Conservation (phyloP, 1,284 basidiomycete genomes). For the Vanrija humicola region DNA sequence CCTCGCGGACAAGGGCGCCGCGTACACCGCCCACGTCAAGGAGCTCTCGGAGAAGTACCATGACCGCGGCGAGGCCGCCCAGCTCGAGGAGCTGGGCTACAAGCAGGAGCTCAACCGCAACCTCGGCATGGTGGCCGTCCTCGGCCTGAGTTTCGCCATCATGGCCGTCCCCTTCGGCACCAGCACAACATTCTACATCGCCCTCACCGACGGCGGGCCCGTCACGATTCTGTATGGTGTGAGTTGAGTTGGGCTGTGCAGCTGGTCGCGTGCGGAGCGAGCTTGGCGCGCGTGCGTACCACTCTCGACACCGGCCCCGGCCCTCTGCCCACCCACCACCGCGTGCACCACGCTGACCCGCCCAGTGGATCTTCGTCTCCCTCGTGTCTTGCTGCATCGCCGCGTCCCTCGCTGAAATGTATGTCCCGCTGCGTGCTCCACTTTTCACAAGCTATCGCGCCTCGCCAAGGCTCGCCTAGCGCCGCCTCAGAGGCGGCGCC, state of each 20-base stretch:
- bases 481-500: not conserved
- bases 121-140: constrained; percentile 51
- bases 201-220: constrained; percentile 50
- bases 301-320: no score
- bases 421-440: constrained; percentile 3
- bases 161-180: constrained; percentile 48
- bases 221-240: constrained; percentile 49
- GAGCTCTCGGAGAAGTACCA: not conserved
- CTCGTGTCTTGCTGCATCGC: constrained; percentile 51
- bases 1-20: not conserved
- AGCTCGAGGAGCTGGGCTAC: constrained; percentile 51
- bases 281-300: no score
- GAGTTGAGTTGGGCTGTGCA: constrained; percentile 25
- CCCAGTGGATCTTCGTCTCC: constrained; percentile 51
- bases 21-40: no score
- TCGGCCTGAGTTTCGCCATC: constrained; percentile 50
- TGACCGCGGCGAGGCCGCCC: constrained; percentile 19
- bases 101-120: constrained; percentile 49
- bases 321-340: no score
- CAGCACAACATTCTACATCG: constrained; percentile 48
- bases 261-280: not conserved
- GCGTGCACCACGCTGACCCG: not conserved
- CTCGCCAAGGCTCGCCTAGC: no score
- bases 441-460: no score
- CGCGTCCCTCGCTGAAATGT: constrained; percentile 51